phyloP scores from a whole-genome alignment of 148 eudicot genomes.

The Pouteria glomerata region DNA sequence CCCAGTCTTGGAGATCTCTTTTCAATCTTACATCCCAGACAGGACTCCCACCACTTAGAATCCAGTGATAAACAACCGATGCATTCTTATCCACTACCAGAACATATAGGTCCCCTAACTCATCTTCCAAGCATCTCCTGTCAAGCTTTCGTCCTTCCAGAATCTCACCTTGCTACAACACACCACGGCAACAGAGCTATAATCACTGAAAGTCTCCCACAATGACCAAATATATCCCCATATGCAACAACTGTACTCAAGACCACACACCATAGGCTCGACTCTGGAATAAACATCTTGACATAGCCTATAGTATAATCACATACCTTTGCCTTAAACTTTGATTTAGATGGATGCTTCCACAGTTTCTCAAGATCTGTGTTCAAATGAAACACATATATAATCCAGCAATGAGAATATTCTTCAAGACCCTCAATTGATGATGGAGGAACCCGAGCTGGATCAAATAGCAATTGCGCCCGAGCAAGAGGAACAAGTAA shows the following conservation, averaged over 20 bases:
- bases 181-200: too few species aligned
- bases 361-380: conserved; percentile 90
- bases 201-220: too few species aligned
- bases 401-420: conserved; percentile 92
- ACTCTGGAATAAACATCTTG: not conserved
- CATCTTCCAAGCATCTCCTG: too few species aligned
- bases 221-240: not conserved
- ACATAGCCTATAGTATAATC: conserved; percentile 4
- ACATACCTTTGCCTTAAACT: conserved; percentile 82
- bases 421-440: conserved; percentile 88
- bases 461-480: conserved; percentile 72
- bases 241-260: not conserved
- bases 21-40: too few species aligned
- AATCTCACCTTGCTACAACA: too few species aligned
- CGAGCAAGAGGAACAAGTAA: conserved; percentile 89
- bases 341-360: conserved; percentile 76
- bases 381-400: conserved; percentile 88
- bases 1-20: too few species aligned
- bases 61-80: too few species aligned
- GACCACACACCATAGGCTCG: not conserved
- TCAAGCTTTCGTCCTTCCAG: too few species aligned
- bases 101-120: too few species aligned
- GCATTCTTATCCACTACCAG: too few species aligned
- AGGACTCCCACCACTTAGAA: too few species aligned
- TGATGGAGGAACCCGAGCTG: conserved; percentile 70